Percentiles rank a stretch among this genome's conserved stretches.
These are phyloP conservation scores for Tulasnella sp. DNA, from an alignment of 768 basidiomycete species.

Conservation along the genomic window DNA sequence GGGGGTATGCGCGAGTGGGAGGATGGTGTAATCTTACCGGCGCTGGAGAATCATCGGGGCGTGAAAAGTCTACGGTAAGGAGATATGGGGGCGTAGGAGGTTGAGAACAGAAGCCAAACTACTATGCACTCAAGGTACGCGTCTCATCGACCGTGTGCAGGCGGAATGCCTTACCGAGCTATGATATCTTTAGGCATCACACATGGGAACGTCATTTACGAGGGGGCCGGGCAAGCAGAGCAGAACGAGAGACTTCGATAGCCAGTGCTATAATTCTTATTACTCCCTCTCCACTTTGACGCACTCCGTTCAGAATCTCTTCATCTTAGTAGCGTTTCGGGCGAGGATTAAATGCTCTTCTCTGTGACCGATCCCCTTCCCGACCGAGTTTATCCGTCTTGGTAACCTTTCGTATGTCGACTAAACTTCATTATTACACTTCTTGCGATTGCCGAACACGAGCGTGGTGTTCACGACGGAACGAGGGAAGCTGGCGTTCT, in stretches of 20 bases:
- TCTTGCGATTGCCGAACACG: no score
- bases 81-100: background rate
- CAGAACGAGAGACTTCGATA: background rate
- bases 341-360: constrained; percentile 76
- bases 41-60: background rate
- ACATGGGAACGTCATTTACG: no score
- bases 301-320: constrained; percentile 62
- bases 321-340: constrained; percentile 82
- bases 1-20: background rate
- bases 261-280: constrained; percentile 14
- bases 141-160: no score
- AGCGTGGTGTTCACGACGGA: no score
- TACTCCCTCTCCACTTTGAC: constrained; percentile 36
- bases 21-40: background rate
- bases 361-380: constrained; percentile 54
- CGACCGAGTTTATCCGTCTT: no score
- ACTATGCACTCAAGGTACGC: background rate
- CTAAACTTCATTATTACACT: no score
- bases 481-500: no score
- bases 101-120: background rate
- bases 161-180: no score
- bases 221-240: no score
- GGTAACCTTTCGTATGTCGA: no score
- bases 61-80: background rate
- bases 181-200: no score